Percentiles rank a stretch among this genome's conserved stretches.
phyloP scores from a whole-genome alignment of 2,329 filamentous ascomycete genomes.

The Epicoccum nigrum region DNA sequence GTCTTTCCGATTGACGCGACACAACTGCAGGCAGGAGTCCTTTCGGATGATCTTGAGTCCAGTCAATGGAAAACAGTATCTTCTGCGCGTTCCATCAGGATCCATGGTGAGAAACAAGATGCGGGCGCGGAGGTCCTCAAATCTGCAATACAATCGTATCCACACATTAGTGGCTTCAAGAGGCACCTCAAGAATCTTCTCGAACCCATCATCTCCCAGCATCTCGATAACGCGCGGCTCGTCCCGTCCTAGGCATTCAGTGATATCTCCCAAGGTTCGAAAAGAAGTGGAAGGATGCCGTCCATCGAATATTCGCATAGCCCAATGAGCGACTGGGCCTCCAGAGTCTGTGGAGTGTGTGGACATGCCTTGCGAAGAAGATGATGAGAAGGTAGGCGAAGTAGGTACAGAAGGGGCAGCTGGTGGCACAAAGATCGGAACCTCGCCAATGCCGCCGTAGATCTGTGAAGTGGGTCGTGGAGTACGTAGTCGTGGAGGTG shows the following conservation, averaged over 20 bases:
- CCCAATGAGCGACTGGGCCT: constrained; percentile 50
- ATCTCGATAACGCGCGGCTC: constrained; percentile 43
- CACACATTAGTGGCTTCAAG: constrained; percentile 57
- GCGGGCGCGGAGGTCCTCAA: constrained; percentile 58
- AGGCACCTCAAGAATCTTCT: constrained; percentile 50
- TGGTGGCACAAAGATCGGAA: constrained; percentile 41
- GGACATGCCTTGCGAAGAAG: constrained; percentile 50
- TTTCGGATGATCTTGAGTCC: constrained; percentile 52
- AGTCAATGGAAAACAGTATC: constrained; percentile 59
- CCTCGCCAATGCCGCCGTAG: constrained; percentile 36
- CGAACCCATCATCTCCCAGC: constrained; percentile 49
- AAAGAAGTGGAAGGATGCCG: constrained; percentile 48
- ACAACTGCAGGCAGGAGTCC: constrained; percentile 50
- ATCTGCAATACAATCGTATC: constrained; percentile 59
- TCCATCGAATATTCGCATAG: constrained; percentile 52
- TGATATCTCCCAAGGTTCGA: constrained; percentile 38
- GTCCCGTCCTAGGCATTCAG: constrained; percentile 45
- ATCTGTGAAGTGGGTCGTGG: constrained; percentile 17
- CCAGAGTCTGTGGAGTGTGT: constrained; percentile 45
- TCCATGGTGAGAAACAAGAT: constrained; percentile 60
- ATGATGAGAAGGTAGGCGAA: constrained; percentile 52
- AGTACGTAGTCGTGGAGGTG: constrained; percentile 18
- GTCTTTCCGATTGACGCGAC: constrained; percentile 48
- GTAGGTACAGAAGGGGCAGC: constrained; percentile 48
- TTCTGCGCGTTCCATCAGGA: constrained; percentile 46